Percentiles rank a stretch among this genome's conserved stretches.
These are phyloP conservation scores for Botryotinia globosa DNA, from an alignment of 2,329 filamentous ascomycete species.

Conservation along the genomic window DNA sequence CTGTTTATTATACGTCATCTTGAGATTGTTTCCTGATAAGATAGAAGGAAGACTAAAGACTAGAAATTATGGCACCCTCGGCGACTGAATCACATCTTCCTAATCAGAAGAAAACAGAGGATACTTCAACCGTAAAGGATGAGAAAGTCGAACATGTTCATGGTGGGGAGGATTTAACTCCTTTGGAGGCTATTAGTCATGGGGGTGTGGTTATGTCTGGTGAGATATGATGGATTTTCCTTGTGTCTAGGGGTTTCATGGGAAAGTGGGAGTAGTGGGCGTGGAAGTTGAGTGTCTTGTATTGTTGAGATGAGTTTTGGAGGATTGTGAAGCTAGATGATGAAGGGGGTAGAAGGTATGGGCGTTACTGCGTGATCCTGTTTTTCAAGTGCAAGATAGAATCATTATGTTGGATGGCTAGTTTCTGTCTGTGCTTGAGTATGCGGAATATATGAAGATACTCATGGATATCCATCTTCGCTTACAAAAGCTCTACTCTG, in stretches of 20 bases:
- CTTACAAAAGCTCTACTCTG: neutral
- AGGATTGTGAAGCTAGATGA: neutral
- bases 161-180: slow-evolving; percentile 32
- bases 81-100: neutral
- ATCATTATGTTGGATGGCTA: neutral
- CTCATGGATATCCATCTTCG: neutral
- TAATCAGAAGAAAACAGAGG: neutral
- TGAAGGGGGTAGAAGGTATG: neutral
- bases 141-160: slow-evolving; percentile 30
- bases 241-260: neutral
- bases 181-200: slow-evolving; percentile 39
- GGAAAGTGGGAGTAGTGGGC: neutral
- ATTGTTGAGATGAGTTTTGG: neutral
- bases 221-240: slow-evolving; percentile 25
- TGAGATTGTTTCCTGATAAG: neutral
- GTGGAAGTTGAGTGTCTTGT: neutral
- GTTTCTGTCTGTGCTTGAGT: neutral
- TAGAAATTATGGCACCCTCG: slow-evolving; percentile 1
- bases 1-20: too few relatives aligned
- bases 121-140: neutral
- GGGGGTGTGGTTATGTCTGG: slow-evolving; percentile 31
- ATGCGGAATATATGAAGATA: neutral
- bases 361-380: neutral
- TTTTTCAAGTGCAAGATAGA: neutral
- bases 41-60: neutral